phyloP scores from a whole-genome alignment of 106 monocot species.

The Posidonia australis region DNA sequence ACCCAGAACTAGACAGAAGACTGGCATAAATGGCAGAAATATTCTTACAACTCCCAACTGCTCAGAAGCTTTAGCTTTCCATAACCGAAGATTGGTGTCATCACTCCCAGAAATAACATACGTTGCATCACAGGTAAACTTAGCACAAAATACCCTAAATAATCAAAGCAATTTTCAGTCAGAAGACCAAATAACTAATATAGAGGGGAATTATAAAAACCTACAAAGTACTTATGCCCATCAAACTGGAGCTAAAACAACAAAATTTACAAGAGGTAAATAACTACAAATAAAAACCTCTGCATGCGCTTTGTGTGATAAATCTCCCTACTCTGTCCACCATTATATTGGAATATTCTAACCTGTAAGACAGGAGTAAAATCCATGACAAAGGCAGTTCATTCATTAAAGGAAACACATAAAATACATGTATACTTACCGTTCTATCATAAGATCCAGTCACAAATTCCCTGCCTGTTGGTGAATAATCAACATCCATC shows the following conservation, averaged over 20 bases:
- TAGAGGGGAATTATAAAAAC: too few relatives aligned
- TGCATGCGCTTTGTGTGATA: slow-evolving; percentile 99
- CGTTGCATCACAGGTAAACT: slow-evolving; percentile 76
- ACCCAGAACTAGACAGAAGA: too few relatives aligned
- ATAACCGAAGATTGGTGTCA: slow-evolving; percentile 90
- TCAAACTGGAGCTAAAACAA: too few relatives aligned
- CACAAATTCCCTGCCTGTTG: slow-evolving; percentile 95
- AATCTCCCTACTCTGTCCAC: slow-evolving; percentile 85
- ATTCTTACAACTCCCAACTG: slow-evolving; percentile 87
- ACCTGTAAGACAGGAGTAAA: slow-evolving; percentile 32
- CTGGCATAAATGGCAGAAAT: neutral
- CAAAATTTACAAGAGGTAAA: neutral
- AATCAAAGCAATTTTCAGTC: neutral
- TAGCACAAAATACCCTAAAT: slow-evolving; percentile 84
- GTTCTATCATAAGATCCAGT: slow-evolving; percentile 99
- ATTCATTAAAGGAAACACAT: neutral
- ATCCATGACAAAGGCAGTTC: neutral
- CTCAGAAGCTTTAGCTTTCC: slow-evolving; percentile 99
- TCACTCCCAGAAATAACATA: slow-evolving; percentile 98
- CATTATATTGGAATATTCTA: slow-evolving; percentile 81
- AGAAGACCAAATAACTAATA: too few relatives aligned
- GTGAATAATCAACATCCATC: slow-evolving; percentile 99
- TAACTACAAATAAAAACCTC: slow-evolving; percentile 35
- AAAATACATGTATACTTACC: slow-evolving; percentile 27
- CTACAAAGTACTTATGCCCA: too few relatives aligned